Conservation (phyloP, 2,329 filamentous ascomycete genomes). For the Exophiala bonariae region DNA sequence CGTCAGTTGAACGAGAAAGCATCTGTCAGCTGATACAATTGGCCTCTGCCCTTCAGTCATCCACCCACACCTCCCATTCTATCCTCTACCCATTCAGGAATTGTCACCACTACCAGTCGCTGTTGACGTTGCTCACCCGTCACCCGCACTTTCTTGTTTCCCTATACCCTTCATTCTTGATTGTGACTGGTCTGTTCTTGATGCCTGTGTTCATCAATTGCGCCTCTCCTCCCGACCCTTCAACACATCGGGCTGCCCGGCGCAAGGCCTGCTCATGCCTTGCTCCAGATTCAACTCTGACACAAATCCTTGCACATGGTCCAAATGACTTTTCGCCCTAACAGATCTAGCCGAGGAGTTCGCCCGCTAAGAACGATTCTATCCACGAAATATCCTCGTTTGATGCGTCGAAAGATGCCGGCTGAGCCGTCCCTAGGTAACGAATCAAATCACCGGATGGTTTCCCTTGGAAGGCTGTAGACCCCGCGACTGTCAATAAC, state of each 20-base stretch:
- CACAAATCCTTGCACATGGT: not conserved
- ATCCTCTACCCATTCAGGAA: too few relatives aligned
- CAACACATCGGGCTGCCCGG: slow-evolving; percentile 7
- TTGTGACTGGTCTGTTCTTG: too few relatives aligned
- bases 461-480: too few relatives aligned
- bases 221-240: not conserved
- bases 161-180: too few relatives aligned
- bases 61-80: not conserved
- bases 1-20: not conserved
- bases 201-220: too few relatives aligned
- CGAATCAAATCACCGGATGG: too few relatives aligned
- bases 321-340: slow-evolving; percentile 1
- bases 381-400: not conserved
- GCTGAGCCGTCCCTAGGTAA: not conserved
- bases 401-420: not conserved
- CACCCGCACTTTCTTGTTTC: too few relatives aligned
- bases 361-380: slow-evolving; percentile 4
- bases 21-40: slow-evolving; percentile 3
- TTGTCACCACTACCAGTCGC: too few relatives aligned
- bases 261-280: slow-evolving; percentile 3
- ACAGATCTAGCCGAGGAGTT: slow-evolving; percentile 7
- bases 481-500: too few relatives aligned
- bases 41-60: not conserved
- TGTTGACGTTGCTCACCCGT: too few relatives aligned
- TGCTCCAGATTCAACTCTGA: not conserved